These are phyloP conservation scores for Glaciozyma martinii DNA, from an alignment of 768 basidiomycete genomes.

Conservation along the genomic window DNA sequence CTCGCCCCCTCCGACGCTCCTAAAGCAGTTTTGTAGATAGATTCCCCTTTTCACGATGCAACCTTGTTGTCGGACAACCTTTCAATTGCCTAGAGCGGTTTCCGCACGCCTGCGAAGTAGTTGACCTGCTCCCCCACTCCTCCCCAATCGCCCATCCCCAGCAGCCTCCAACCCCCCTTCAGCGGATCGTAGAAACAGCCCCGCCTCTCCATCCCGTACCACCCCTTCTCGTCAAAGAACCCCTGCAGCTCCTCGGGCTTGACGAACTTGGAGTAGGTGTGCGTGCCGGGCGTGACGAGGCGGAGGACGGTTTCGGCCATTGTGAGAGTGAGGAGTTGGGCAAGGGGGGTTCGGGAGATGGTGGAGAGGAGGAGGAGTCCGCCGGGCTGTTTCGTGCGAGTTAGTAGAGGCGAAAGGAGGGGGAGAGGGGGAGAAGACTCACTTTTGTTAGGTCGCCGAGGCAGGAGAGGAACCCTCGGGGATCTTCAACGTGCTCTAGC, in stretches of 20 bases:
- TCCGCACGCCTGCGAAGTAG: constrained; percentile 25
- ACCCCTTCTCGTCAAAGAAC: constrained; percentile 51
- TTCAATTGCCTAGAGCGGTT: constrained; percentile 9
- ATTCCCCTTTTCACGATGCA: no score
- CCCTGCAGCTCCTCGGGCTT: constrained; percentile 72
- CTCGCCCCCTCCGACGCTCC: no score
- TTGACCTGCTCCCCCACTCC: constrained; percentile 20
- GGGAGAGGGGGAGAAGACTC: constrained; percentile 31
- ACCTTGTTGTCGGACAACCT: no score
- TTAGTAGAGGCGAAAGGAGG: background rate
- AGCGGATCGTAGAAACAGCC: constrained; percentile 29
- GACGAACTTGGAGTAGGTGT: constrained; percentile 82
- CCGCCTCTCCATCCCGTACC: constrained; percentile 12
- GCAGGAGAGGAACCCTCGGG: constrained; percentile 66
- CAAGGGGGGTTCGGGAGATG: constrained; percentile 71
- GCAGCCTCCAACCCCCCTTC: constrained; percentile 16
- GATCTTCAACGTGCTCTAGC: constrained; percentile 92
- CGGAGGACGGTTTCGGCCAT: constrained; percentile 73
- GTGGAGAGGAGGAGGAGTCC: constrained; percentile 94
- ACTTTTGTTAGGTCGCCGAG: constrained; percentile 84
- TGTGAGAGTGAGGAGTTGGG: constrained; percentile 61
- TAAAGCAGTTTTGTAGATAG: no score
- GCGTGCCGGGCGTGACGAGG: constrained; percentile 76
- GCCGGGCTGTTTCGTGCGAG: constrained; percentile 56
- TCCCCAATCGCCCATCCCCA: constrained; percentile 10